These are phyloP conservation scores for Aspergillus neoniger DNA, from an alignment of 2,329 filamentous ascomycete genomes.

Conservation along the genomic window DNA sequence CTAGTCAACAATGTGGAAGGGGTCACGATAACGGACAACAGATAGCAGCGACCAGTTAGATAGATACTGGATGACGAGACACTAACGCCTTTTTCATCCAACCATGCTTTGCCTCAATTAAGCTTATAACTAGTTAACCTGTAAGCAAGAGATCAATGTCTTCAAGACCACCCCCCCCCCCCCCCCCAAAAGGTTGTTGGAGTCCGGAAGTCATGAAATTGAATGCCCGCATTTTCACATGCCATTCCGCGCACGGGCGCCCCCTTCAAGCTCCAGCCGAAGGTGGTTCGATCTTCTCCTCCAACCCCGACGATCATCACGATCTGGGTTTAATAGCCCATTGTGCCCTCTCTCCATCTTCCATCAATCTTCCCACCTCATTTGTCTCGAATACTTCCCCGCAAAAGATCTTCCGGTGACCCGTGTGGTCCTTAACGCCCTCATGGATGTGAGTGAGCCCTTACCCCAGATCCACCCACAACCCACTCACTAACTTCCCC, in stretches of 20 bases:
- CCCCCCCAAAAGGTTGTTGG: not conserved
- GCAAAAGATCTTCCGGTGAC: not conserved
- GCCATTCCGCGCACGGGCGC: conserved; percentile 8
- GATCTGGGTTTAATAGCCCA: not conserved
- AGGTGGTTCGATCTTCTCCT: conserved; percentile 1
- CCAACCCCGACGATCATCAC: not conserved
- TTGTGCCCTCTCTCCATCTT: conserved; percentile 69
- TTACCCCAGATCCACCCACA: not conserved
- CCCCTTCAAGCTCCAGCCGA: conserved; percentile 4
- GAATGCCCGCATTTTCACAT: conserved; percentile 18
- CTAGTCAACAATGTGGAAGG: not conserved
- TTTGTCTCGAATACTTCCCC: conserved; percentile 63
- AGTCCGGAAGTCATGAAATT: not conserved
- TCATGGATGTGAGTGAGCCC: conserved; percentile 14
- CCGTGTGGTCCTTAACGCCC: not conserved
- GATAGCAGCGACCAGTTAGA: no score
- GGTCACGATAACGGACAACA: not conserved
- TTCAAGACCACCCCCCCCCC: not conserved
- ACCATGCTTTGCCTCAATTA: not conserved
- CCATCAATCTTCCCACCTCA: conserved; percentile 74
- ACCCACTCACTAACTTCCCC: not conserved
- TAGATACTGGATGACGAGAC: no score
- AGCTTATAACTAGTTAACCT: not conserved
- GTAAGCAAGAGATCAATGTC: not conserved
- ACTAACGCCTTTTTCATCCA: not conserved